Evolutionary conservation across 208 protist species (phyloP), one percentile per base, ranked within the genome.

Genomic region (Naegleria fowleri): DNA sequence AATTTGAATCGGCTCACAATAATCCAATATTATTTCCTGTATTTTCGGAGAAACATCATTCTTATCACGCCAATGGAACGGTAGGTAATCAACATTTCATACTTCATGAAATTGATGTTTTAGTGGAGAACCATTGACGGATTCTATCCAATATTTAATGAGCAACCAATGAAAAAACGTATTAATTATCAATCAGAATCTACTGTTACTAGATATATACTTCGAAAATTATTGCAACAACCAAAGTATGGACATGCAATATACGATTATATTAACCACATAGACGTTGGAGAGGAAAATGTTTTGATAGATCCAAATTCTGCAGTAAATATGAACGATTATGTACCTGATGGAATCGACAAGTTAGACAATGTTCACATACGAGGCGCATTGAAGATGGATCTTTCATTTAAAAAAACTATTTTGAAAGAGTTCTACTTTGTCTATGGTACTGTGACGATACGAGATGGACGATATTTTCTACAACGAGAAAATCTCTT

Each of bases 401-500:
- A 79, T 36, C 29, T 79, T 11, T 11, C n/a, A 36, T 79, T 79
- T 79, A 79, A 79, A 79, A 29, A 88, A 58, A 88, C 85, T 16
- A 58, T 88, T 58, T 58, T 88, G 15, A 88, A 58, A 58, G 85
- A 88, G 9, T 88, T 33, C 33, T 39, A 58, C 13, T 88, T 88
- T 39, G 33, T 88, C 0, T 33, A 51, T 39, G 86, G 86, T n/a
- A 19, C 22, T 41, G 48, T 89, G 25, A 13, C 5, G 5, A 33
- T 89, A 4, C 5, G 86, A 38, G 9, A 89, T 41, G 86, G 86
- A 29, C 4, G 40, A 33, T 89, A 89, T 67, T 89, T 67, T 38
- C 5, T 89, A 22, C n/a, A 89, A 25, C 16, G 67, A 79, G 67
- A 79, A 79, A 79, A 79, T 79, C 6, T 79, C 6, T n/a, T 79